phyloP scores from a whole-genome alignment of 495 filamentous ascomycete species.

The Aspergillus kassunensis region DNA sequence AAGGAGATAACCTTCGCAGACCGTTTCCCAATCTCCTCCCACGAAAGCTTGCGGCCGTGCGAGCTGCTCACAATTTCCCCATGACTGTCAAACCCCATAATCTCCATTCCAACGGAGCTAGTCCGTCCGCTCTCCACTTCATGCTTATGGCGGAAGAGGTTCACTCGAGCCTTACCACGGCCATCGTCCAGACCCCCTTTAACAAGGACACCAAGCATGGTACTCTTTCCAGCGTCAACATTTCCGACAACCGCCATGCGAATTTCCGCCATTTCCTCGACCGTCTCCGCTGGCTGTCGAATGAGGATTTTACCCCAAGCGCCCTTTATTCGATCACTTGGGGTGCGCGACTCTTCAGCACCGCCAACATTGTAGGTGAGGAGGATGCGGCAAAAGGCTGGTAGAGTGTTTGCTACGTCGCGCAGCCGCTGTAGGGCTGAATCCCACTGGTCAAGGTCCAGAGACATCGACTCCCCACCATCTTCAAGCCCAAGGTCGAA shows the following conservation, averaged over 20 bases:
- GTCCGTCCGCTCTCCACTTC: conserved; percentile 94
- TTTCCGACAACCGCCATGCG: conserved; percentile 96
- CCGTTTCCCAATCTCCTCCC: conserved; percentile 96
- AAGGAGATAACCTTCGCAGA: conserved; percentile 96
- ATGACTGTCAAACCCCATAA: conserved; percentile 92
- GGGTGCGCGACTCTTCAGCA: conserved; percentile 61
- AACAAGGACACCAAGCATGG: conserved; percentile 92
- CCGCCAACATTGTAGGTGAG: conserved; percentile 87
- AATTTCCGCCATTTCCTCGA: conserved; percentile 92
- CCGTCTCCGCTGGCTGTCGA: conserved; percentile 63
- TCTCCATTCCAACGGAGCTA: conserved; percentile 96
- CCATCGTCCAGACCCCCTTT: conserved; percentile 96
- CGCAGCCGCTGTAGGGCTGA: conserved; percentile 64
- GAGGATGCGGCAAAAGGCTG: conserved; percentile 73
- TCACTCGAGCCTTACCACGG: conserved; percentile 87
- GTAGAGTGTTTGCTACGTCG: conserved; percentile 58
- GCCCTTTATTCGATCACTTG: conserved; percentile 61
- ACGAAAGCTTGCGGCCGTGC: conserved; percentile 83
- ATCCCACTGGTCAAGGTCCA: conserved; percentile 76
- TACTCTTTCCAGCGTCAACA: conserved; percentile 95
- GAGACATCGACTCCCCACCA: conserved; percentile 84
- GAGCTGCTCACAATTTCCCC: conserved; percentile 82
- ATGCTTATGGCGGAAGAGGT: conserved; percentile 96
- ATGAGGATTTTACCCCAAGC: conserved; percentile 81
- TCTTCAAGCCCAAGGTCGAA: conserved; percentile 93